phyloP scores from a whole-genome alignment of 192 early-diverging fungal species.

The Coemansia sp. region DNA sequence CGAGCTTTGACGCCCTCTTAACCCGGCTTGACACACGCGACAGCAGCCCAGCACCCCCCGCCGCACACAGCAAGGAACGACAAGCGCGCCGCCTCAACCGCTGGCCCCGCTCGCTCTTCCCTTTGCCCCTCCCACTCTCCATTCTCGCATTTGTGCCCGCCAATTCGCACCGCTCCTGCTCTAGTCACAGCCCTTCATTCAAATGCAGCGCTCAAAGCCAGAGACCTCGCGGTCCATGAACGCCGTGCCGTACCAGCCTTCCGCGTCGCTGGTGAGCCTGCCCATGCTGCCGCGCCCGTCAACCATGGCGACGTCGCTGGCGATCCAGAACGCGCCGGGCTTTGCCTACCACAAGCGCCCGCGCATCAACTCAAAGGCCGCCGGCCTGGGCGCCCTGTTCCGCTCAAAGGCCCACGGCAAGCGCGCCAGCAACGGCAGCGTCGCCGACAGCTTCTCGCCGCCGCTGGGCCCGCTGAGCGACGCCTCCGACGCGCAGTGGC shows the following conservation, averaged over 20 bases:
- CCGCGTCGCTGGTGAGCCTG: slow-evolving; percentile 44
- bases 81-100: too few relatives aligned
- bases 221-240: slow-evolving; percentile 43
- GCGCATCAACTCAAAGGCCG: slow-evolving; percentile 42
- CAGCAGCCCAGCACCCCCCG: too few relatives aligned
- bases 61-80: too few relatives aligned
- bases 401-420: slow-evolving; percentile 31
- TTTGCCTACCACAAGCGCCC: slow-evolving; percentile 24
- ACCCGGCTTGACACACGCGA: too few relatives aligned
- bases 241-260: slow-evolving; percentile 42
- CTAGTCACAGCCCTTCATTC: too few relatives aligned
- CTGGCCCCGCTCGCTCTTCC: too few relatives aligned
- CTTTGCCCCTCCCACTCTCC: not conserved
- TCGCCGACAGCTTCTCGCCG: slow-evolving; percentile 33
- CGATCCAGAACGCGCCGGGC: slow-evolving; percentile 3
- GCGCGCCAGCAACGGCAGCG: slow-evolving; percentile 35
- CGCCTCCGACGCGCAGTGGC: slow-evolving; percentile 16
- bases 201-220: slow-evolving; percentile 41
- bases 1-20: too few relatives aligned
- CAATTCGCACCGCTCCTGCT: too few relatives aligned
- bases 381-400: slow-evolving; percentile 38
- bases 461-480: slow-evolving; percentile 24
- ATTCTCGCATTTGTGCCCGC: not conserved
- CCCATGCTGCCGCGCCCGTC: slow-evolving; percentile 47
- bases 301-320: slow-evolving; percentile 33